A percentile compares a stretch with the other conserved stretches of the same genome.
Evolutionary conservation across 805 yeast genomes (phyloP).

Genomic region (Candida berthetii): DNA sequence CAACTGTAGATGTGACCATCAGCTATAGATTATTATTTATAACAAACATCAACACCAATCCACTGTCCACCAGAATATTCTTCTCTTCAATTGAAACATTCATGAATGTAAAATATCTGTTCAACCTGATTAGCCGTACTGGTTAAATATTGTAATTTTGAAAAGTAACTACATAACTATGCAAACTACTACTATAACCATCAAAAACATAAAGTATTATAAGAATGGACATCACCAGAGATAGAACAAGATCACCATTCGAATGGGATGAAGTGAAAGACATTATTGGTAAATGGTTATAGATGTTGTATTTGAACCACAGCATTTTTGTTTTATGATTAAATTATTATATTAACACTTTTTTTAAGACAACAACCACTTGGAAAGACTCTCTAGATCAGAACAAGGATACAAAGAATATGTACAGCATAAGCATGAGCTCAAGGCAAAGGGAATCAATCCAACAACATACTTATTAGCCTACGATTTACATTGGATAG

Average conservation of each 20-base stretch:
- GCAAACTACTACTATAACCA: too few species aligned
- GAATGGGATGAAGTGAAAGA: neutral
- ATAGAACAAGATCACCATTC: neutral
- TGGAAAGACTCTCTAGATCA: conserved; percentile 44
- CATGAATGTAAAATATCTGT: too few species aligned
- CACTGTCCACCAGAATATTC: too few species aligned
- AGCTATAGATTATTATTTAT: too few species aligned
- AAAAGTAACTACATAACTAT: too few species aligned
- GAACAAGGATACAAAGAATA: conserved; percentile 34
- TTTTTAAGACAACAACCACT: conserved; percentile 24
- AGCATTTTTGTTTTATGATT: too few species aligned
- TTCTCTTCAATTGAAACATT: too few species aligned
- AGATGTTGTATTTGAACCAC: neutral
- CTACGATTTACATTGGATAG: conserved; percentile 43
- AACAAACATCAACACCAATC: too few species aligned
- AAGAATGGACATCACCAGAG: neutral
- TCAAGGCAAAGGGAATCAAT: conserved; percentile 27
- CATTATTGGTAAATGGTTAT: neutral
- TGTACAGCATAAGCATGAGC: conserved; percentile 34
- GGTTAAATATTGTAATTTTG: too few species aligned
- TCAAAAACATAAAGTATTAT: too few species aligned
- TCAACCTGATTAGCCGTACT: too few species aligned
- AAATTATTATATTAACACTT: neutral
- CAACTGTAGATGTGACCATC: too few species aligned
- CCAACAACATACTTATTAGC: conserved; percentile 40